Conservation (phyloP, 2,329 filamentous ascomycete genomes). For the Claviceps arundinis region DNA sequence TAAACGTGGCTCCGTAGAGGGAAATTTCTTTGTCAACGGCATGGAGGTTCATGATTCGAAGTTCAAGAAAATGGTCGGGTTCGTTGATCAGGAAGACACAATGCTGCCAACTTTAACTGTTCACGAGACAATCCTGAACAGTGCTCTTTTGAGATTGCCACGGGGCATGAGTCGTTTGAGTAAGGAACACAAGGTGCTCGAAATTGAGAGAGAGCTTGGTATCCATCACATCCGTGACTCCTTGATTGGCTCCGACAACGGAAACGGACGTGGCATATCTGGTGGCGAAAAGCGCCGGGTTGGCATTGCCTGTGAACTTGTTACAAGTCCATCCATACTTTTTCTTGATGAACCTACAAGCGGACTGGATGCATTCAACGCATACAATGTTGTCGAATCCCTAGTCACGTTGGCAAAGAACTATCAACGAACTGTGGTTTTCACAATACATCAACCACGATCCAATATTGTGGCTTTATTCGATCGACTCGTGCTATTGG, state of each 20-base stretch:
- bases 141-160: conserved; percentile 81
- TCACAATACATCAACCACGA: conserved; percentile 94
- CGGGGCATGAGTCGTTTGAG: conserved; percentile 73
- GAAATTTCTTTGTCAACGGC: conserved; percentile 86
- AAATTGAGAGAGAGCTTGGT: conserved; percentile 91
- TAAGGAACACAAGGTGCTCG: conserved; percentile 85
- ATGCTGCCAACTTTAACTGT: conserved; percentile 93
- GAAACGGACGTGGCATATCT: conserved; percentile 85
- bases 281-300: conserved; percentile 94
- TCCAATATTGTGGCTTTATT: conserved; percentile 98
- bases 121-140: conserved; percentile 93
- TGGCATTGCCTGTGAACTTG: conserved; percentile 92
- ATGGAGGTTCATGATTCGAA: conserved; percentile 75
- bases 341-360: conserved; percentile 97
- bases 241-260: conserved; percentile 90
- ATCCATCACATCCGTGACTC: conserved; percentile 92
- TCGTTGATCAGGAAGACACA: conserved; percentile 96
- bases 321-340: conserved; percentile 92
- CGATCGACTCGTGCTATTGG: conserved; percentile 82
- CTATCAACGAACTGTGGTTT: conserved; percentile 93
- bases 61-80: conserved; percentile 85
- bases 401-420: conserved; percentile 88
- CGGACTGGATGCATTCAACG: conserved; percentile 90
- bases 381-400: conserved; percentile 95
- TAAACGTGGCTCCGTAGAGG: conserved; percentile 67